phyloP scores from a whole-genome alignment of 2,329 filamentous ascomycete genomes.

The Chrysosporium keratinophilum region DNA sequence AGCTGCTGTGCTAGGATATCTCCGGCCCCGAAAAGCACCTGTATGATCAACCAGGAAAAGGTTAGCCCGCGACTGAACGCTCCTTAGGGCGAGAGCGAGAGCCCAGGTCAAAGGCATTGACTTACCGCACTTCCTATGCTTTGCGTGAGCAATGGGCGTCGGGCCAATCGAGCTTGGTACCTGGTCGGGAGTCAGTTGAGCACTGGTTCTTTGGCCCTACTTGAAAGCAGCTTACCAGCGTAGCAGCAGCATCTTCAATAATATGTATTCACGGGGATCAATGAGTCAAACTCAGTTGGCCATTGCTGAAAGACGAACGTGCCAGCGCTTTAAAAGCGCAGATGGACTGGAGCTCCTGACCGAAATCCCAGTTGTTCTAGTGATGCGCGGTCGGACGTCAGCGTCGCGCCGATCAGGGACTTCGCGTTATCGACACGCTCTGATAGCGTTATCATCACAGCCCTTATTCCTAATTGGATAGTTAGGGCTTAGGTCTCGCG shows the following conservation, averaged over 20 bases:
- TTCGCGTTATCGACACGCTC: background rate
- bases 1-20: slow-evolving; percentile 85
- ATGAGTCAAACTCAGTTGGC: background rate
- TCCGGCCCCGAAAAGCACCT: slow-evolving; percentile 82
- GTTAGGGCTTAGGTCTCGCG: slow-evolving; percentile 15
- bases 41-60: background rate
- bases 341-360: background rate
- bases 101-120: background rate
- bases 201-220: background rate
- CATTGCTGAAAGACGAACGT: background rate
- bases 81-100: background rate
- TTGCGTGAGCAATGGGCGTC: slow-evolving; percentile 78
- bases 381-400: no score
- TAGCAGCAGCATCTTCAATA: slow-evolving; percentile 34
- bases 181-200: slow-evolving; percentile 32
- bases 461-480: background rate
- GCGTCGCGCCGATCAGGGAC: background rate
- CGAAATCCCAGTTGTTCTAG: no score
- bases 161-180: slow-evolving; percentile 77
- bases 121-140: slow-evolving; percentile 69
- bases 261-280: background rate
- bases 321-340: background rate
- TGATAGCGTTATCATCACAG: no score
- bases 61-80: background rate
- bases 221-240: slow-evolving; percentile 28